Conservation (phyloP, 2,329 filamentous ascomycete genomes). For the Chrysoporthe puriensis region DNA sequence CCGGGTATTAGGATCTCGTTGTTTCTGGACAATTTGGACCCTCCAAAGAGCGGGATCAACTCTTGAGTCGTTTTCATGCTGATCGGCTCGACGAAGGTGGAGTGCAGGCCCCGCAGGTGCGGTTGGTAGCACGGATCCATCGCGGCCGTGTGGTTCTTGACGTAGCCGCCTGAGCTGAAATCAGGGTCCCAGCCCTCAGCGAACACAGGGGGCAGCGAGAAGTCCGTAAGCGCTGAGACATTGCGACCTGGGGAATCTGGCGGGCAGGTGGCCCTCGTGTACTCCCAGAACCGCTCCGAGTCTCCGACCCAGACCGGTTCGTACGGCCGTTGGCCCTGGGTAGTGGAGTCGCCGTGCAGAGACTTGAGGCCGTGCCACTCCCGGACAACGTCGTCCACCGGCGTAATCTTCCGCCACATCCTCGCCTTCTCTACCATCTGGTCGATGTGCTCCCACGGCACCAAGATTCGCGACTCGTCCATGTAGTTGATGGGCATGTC, state of each 20-base stretch:
- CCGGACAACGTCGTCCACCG: conserved; percentile 48
- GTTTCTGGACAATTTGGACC: conserved; percentile 62
- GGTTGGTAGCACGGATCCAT: conserved; percentile 61
- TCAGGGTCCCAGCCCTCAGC: conserved; percentile 31
- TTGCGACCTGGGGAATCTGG: conserved; percentile 55
- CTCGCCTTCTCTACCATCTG: conserved; percentile 53
- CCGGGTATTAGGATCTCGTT: conserved; percentile 65
- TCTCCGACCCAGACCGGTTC: conserved; percentile 54
- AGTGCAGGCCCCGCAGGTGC: conserved; percentile 50
- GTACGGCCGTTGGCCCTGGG: conserved; percentile 37
- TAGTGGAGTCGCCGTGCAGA: conserved; percentile 38
- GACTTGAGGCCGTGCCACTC: conserved; percentile 46
- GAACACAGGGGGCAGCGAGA: conserved; percentile 34
- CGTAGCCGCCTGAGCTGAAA: conserved; percentile 47
- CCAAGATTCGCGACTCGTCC: conserved; percentile 66
- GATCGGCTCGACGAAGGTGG: conserved; percentile 56
- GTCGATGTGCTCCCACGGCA: conserved; percentile 60
- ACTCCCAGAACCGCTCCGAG: conserved; percentile 59
- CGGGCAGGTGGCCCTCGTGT: conserved; percentile 59
- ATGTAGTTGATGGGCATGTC: conserved; percentile 69
- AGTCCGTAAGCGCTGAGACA: conserved; percentile 42
- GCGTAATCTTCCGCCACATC: conserved; percentile 46
- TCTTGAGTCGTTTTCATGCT: conserved; percentile 53
- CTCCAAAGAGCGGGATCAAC: conserved; percentile 62
- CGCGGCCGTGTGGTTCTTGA: conserved; percentile 60